Evolutionary conservation across 768 basidiomycete species (phyloP).

Genomic region (Hygrophorus russula): DNA sequence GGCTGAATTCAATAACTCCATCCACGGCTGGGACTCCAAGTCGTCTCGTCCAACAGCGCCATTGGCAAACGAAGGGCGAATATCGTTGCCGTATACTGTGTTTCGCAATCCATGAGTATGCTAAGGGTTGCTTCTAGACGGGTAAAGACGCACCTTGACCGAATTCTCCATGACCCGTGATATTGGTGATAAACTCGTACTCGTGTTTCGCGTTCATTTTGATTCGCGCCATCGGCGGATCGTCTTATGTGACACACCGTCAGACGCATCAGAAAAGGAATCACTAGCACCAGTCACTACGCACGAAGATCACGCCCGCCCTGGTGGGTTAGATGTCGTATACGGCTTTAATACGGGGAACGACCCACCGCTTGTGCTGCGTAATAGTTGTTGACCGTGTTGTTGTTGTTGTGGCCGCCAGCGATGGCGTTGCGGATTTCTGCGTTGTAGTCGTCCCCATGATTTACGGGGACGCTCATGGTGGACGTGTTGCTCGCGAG

Average conservation of each 20-base stretch:
- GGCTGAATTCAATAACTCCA: constrained; percentile 93
- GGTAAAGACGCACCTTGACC: constrained; percentile 75
- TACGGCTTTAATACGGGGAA: too few relatives aligned
- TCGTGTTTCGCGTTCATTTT: constrained; percentile 96
- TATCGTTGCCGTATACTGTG: constrained; percentile 62
- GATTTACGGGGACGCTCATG: too few relatives aligned
- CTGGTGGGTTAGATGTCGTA: too few relatives aligned
- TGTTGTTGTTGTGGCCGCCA: too few relatives aligned
- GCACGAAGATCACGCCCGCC: too few relatives aligned
- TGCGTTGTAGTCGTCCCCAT: too few relatives aligned
- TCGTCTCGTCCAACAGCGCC: constrained; percentile 56
- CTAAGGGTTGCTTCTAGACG: too few relatives aligned
- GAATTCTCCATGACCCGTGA: constrained; percentile 87
- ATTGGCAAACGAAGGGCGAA: constrained; percentile 3
- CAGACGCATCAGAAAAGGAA: constrained; percentile 1
- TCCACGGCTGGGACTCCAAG: constrained; percentile 97
- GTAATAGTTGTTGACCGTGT: too few relatives aligned
- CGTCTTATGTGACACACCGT: constrained; percentile 37
- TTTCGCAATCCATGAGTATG: constrained; percentile 95
- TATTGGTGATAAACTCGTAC: constrained; percentile 93
- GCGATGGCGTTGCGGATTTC: too few relatives aligned
- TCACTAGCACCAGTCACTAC: too few relatives aligned
- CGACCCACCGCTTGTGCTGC: too few relatives aligned
- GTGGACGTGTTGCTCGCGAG: too few relatives aligned
- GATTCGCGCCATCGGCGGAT: constrained; percentile 83